Evolutionary conservation across 345 rosid species (phyloP), one percentile per base, ranked within the genome.

Genomic region (Hibiscus trionum): DNA sequence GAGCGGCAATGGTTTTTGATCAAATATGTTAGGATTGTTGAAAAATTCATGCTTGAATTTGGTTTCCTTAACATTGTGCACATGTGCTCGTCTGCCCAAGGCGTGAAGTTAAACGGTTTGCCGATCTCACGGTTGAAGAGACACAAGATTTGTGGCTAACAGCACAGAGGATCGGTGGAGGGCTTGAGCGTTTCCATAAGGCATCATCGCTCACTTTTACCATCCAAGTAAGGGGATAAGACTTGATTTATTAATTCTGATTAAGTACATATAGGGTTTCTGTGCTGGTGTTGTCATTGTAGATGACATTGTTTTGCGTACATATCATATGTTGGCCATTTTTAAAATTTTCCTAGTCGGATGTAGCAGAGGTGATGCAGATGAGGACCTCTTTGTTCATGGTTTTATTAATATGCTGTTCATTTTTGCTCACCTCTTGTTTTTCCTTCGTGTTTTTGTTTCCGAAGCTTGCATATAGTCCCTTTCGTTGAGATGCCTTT

Each of bases 51-150:
- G 64, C 42, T 74, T 65, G 70, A 63, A 50, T 79, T 80, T 84
- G 73, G 75, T 77, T 81, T 73, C 69, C 90, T 88, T 86, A 70
- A 87, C 92, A n/a, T 63, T 55, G 78, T 35, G 49, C 29, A 91
- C 96, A 91, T 89, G 99, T 95, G 70, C 97, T 95, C 71, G 89
- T 90, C 68, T 87, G 92, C 76, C 91, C 97, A 64, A 83, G 82
- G 82, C 96, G 98, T 67, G 91, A 88, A 80, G 98, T 85, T 62
- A 84, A 89, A 76, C 94, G 97, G 50, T 86, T 95, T 83, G 86
- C 74, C 79, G 97, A 95, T 80, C 98, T 92, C 66, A 92, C 90
- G 70, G 86, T 81, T 69, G 90, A 89, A 12, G 97, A 95, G 88
- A 85, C 89, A 8, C 80, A 75, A 61, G 97, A 95, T 80, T 58